These are phyloP conservation scores for Chlorella sp. DNA, from an alignment of 139 green algal species.

Conservation along the genomic window DNA sequence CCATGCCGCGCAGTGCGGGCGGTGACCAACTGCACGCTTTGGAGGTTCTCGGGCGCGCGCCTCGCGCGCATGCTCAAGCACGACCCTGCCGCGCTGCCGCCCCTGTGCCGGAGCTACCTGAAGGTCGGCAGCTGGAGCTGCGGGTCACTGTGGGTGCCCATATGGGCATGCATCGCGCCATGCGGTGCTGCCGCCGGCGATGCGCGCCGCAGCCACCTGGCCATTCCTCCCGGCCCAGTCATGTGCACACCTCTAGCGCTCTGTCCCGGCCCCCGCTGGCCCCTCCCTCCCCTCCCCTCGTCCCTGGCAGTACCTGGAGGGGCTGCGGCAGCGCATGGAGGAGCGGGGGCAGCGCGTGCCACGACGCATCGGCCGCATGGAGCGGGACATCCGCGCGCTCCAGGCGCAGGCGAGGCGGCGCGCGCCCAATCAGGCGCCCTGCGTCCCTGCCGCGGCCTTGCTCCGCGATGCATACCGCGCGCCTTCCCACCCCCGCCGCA, in stretches of 20 bases:
- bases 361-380: background rate
- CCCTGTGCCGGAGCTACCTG: slow-evolving; percentile 30
- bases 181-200: slow-evolving; percentile 1
- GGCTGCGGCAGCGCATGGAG: background rate
- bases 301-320: slow-evolving; percentile 13
- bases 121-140: slow-evolving; percentile 17
- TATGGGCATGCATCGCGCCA: slow-evolving; percentile 19
- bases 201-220: background rate
- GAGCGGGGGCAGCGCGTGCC: background rate
- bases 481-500: background rate
- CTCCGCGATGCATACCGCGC: background rate
- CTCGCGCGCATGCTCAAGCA: slow-evolving; percentile 12
- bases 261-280: background rate
- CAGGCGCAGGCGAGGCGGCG: background rate
- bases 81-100: slow-evolving; percentile 7
- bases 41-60: slow-evolving; percentile 11
- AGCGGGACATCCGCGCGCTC: background rate
- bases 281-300: slow-evolving; percentile 23
- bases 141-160: background rate
- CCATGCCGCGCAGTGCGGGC: slow-evolving; percentile 10
- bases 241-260: slow-evolving; percentile 10
- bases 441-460: background rate
- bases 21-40: slow-evolving; percentile 24
- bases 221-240: slow-evolving; percentile 23
- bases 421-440: background rate